Evolutionary conservation across 345 rosid genomes (phyloP).

Genomic region (Schrenkiella parvula): DNA sequence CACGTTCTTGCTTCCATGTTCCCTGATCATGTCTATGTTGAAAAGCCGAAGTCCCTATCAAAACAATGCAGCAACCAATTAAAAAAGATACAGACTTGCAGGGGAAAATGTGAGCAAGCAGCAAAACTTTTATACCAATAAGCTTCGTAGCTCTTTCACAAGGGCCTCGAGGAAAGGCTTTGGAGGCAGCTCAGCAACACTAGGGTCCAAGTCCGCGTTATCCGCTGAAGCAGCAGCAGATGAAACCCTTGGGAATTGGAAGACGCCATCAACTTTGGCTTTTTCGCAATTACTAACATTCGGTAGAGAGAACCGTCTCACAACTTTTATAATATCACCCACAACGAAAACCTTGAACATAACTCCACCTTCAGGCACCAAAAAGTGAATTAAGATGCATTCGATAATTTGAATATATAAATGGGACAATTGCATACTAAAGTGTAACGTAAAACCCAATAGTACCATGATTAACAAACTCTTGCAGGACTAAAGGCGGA

Average conservation of each 20-base stretch:
- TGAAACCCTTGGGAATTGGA: conserved; percentile 83
- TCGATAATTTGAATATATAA: not conserved
- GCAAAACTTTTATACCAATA: conserved; percentile 42
- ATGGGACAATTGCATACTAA: not conserved
- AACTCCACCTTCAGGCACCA: conserved; percentile 59
- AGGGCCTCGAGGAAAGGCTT: conserved; percentile 72
- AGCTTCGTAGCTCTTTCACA: conserved; percentile 69
- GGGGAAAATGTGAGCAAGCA: not conserved
- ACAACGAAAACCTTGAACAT: conserved; percentile 77
- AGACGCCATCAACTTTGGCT: conserved; percentile 53
- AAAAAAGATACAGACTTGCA: not conserved
- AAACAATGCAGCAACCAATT: conserved; percentile 28
- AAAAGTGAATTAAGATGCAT: not conserved
- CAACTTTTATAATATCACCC: conserved; percentile 83
- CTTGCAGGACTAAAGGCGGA: conserved; percentile 87
- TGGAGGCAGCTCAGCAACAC: conserved; percentile 85
- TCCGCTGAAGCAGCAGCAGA: conserved; percentile 87
- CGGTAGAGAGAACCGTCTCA: conserved; percentile 81
- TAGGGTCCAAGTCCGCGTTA: conserved; percentile 79
- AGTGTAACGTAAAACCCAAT: not conserved
- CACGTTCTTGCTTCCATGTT: conserved; percentile 62
- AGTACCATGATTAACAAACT: conserved; percentile 95
- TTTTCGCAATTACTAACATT: conserved; percentile 58
- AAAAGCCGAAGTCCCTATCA: conserved; percentile 58
- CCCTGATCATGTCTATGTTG: conserved; percentile 91